Evolutionary conservation across 306 rosid species (phyloP).

Genomic region (Sechiopsis laciniata): DNA sequence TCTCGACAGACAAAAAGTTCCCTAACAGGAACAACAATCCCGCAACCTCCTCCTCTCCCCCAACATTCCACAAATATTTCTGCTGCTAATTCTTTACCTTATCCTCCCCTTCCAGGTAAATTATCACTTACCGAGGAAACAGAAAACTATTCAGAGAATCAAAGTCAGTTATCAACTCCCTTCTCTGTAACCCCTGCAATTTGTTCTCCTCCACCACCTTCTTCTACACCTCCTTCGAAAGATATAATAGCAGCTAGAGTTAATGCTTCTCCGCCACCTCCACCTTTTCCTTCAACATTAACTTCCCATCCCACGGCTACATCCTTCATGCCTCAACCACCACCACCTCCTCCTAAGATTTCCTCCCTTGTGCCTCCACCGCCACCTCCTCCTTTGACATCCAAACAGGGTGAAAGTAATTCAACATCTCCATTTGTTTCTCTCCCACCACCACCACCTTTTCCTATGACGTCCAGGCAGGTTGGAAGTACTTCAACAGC

Average conservation of each 20-base stretch:
- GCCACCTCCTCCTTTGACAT: conserved; percentile 22
- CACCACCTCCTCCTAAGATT: not conserved
- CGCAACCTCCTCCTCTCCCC: conserved; percentile 26
- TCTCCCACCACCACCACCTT: conserved; percentile 24
- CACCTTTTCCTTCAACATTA: conserved; percentile 7
- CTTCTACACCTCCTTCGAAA: conserved; percentile 37
- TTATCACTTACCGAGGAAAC: conserved; percentile 25
- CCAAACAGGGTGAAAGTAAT: conserved; percentile 19
- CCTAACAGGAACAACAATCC: conserved; percentile 46
- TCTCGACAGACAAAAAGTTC: conserved; percentile 32
- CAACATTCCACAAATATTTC: conserved; percentile 11
- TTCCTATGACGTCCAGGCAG: conserved; percentile 19
- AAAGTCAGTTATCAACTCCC: conserved; percentile 30
- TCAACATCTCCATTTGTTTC: conserved; percentile 7
- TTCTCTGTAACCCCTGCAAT: not conserved
- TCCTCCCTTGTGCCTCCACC: conserved; percentile 10
- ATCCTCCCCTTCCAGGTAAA: conserved; percentile 24
- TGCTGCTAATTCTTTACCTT: too few relatives aligned
- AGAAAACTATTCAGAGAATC: conserved; percentile 30
- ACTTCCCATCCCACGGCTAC: too few relatives aligned
- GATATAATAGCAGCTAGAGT: conserved; percentile 22
- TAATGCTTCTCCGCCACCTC: conserved; percentile 35
- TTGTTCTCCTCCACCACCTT: conserved; percentile 30
- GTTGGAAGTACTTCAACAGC: not conserved
- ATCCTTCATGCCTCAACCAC: too few relatives aligned